Conservation (phyloP, 768 basidiomycete genomes). For the Brasilioporus rufonigricans region DNA sequence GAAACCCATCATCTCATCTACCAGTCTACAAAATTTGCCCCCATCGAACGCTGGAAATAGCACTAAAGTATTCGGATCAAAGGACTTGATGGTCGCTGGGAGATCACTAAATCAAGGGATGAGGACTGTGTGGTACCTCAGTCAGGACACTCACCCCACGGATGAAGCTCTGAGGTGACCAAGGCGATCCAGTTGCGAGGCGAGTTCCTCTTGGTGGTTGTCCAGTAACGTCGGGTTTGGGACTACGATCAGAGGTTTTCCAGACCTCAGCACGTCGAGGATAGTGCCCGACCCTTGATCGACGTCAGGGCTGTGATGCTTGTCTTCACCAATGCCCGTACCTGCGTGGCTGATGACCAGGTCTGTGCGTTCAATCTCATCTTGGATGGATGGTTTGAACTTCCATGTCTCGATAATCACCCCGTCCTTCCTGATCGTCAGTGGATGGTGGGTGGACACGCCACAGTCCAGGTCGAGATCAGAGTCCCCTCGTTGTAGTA, state of each 20-base stretch:
- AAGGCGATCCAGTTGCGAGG: slow-evolving; percentile 57
- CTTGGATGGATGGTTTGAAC: slow-evolving; percentile 72
- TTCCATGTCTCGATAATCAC: slow-evolving; percentile 63
- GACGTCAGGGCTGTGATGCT: background rate
- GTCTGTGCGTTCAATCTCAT: slow-evolving; percentile 63
- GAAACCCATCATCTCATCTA: slow-evolving; percentile 83
- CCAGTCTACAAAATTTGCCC: slow-evolving; percentile 58
- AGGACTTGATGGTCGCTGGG: slow-evolving; percentile 47
- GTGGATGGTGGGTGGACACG: slow-evolving; percentile 11
- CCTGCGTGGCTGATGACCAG: slow-evolving; percentile 94
- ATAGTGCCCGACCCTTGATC: slow-evolving; percentile 88
- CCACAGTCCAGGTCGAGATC: slow-evolving; percentile 34
- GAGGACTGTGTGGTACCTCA: background rate
- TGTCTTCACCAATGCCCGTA: slow-evolving; percentile 33
- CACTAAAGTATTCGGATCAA: slow-evolving; percentile 44
- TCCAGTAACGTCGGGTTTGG: slow-evolving; percentile 88
- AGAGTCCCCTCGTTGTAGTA: slow-evolving; percentile 81
- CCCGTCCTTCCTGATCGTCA: slow-evolving; percentile 33
- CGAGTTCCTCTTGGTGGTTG: slow-evolving; percentile 92
- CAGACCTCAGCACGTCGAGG: slow-evolving; percentile 75
- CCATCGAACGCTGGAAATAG: slow-evolving; percentile 72
- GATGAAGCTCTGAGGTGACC: slow-evolving; percentile 58
- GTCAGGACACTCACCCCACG: slow-evolving; percentile 47
- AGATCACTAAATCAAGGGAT: slow-evolving; percentile 44
- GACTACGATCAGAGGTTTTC: slow-evolving; percentile 79